phyloP scores from a whole-genome alignment of 2,329 filamentous ascomycete genomes.

The Esteya vermicola region DNA sequence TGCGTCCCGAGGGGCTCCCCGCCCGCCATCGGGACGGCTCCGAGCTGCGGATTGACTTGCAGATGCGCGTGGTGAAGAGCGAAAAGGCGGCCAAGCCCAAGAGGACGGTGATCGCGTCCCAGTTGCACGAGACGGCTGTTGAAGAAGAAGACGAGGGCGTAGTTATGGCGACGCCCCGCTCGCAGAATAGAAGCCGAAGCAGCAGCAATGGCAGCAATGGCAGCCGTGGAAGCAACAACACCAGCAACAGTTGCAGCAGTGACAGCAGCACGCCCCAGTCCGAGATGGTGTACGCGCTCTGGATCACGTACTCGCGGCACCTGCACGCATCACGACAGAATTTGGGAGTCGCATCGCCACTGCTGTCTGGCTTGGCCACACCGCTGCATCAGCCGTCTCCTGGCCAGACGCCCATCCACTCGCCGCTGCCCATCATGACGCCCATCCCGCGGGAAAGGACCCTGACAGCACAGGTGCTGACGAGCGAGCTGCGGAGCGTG shows the following conservation, averaged over 20 bases:
- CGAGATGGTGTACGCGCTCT: slow-evolving; percentile 85
- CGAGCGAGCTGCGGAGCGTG: slow-evolving; percentile 42
- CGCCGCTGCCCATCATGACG: slow-evolving; percentile 20
- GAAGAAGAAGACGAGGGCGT: slow-evolving; percentile 36
- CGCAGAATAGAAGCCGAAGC: too few species aligned
- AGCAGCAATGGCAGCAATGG: too few species aligned
- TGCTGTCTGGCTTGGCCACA: slow-evolving; percentile 50
- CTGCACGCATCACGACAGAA: slow-evolving; percentile 59
- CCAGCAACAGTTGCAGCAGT: too few species aligned
- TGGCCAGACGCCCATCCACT: slow-evolving; percentile 50
- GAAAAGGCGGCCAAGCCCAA: slow-evolving; percentile 45
- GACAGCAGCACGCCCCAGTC: slow-evolving; percentile 38
- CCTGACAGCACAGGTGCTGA: slow-evolving; percentile 32
- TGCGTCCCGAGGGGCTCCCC: slow-evolving; percentile 70
- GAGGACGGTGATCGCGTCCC: too few species aligned
- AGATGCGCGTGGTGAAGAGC: slow-evolving; percentile 91
- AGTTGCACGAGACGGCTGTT: slow-evolving; percentile 51
- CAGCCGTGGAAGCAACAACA: too few species aligned
- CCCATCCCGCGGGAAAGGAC: slow-evolving; percentile 19
- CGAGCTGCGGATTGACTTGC: slow-evolving; percentile 85
- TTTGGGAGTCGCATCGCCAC: slow-evolving; percentile 47
- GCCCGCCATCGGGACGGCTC: slow-evolving; percentile 83
- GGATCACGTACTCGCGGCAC: slow-evolving; percentile 93
- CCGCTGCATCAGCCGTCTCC: slow-evolving; percentile 69
- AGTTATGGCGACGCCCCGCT: slow-evolving; percentile 20